Percentiles rank a stretch among this genome's conserved stretches.
Conservation (phyloP, 1,284 basidiomycete species). For the Meira nashicola region DNA sequence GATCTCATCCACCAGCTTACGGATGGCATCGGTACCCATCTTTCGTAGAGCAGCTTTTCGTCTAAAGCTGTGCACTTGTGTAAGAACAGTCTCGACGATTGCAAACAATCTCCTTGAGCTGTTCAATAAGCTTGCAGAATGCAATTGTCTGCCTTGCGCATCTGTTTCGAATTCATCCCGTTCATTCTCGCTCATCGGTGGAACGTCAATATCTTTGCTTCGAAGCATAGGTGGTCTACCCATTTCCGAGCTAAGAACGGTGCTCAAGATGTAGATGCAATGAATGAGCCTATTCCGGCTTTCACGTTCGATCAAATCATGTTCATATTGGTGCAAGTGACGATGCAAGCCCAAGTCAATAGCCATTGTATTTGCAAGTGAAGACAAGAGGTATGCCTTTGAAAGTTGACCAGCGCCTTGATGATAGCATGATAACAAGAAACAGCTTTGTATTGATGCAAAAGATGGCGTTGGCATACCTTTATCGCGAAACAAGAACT, state of each 20-base stretch:
- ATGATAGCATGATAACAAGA: constrained; percentile 55
- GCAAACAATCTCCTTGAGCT: constrained; percentile 38
- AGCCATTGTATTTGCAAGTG: constrained; percentile 54
- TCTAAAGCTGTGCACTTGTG: constrained; percentile 39
- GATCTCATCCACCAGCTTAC: constrained; percentile 30
- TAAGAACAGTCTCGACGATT: constrained; percentile 40
- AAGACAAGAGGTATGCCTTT: constrained; percentile 53
- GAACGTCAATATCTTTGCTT: constrained; percentile 53
- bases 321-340: constrained; percentile 30
- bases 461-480: constrained; percentile 20
- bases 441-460: constrained; percentile 51
- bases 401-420: constrained; percentile 55
- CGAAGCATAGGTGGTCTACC: constrained; percentile 54
- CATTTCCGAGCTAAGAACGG: constrained; percentile 55
- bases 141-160: constrained; percentile 17
- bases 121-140: constrained; percentile 39
- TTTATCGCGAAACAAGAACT: constrained; percentile 20
- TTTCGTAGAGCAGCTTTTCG: constrained; percentile 35
- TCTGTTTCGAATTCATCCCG: constrained; percentile 54
- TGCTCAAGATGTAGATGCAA: constrained; percentile 56
- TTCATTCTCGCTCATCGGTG: constrained; percentile 53
- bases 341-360: constrained; percentile 55
- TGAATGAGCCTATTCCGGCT: constrained; percentile 54
- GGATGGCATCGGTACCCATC: constrained; percentile 22
- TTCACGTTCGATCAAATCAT: constrained; percentile 44